These are phyloP conservation scores for Pleurotus sapidus DNA, from an alignment of 768 basidiomycete genomes.

Conservation along the genomic window DNA sequence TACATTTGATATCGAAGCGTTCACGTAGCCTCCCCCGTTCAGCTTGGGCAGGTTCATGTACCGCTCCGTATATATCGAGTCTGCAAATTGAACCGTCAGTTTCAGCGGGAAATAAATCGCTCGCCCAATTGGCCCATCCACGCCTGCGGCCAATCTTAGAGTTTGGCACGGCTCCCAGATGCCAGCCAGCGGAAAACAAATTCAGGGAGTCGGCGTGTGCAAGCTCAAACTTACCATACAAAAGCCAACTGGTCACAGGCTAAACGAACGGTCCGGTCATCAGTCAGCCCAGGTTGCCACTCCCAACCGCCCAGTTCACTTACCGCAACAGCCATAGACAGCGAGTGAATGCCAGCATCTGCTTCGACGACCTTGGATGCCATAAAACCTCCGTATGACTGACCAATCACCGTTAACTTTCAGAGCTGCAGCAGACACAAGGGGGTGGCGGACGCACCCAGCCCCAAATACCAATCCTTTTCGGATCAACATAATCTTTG, in stretches of 20 bases:
- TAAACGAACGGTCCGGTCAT: constrained; percentile 22
- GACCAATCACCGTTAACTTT: neutral
- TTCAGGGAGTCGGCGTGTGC: neutral
- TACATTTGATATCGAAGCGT: constrained; percentile 85
- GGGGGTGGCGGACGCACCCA: constrained; percentile 61
- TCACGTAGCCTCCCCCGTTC: constrained; percentile 87
- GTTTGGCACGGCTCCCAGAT: neutral
- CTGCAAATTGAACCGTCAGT: constrained; percentile 31
- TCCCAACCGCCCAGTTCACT: constrained; percentile 25
- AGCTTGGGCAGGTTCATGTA: constrained; percentile 86
- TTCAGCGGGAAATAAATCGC: neutral
- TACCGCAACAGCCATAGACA: constrained; percentile 91
- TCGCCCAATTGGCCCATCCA: neutral
- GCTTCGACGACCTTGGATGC: constrained; percentile 91
- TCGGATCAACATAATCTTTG: constrained; percentile 84
- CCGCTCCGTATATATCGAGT: constrained; percentile 96
- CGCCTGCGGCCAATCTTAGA: neutral
- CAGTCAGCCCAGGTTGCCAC: neutral
- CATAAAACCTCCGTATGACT: constrained; percentile 98
- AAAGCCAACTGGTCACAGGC: constrained; percentile 86
- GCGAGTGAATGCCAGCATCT: constrained; percentile 82
- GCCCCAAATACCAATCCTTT: constrained; percentile 94
- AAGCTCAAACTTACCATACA: constrained; percentile 57
- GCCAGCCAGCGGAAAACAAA: neutral
- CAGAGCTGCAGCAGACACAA: neutral